Evolutionary conservation across 352 stramenopile species (phyloP), one percentile per base, ranked within the genome.

Genomic region (Phytophthora parvispora): DNA sequence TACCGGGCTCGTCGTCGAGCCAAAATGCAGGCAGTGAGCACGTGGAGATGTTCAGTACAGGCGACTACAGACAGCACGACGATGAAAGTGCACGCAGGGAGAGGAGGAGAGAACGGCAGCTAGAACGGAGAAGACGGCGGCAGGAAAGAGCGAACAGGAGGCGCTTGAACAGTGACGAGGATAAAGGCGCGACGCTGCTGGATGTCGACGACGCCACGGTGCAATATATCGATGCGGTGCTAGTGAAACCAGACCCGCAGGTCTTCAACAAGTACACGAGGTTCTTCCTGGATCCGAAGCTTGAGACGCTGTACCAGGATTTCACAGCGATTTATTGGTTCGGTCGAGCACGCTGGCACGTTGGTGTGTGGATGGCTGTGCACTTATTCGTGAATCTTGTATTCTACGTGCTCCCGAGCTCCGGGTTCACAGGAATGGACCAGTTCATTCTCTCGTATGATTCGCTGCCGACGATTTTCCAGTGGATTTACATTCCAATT

Each of bases 291-390:
- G 87, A 97, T 67, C 61, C 57, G 10, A 84, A 86, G 22, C 72
- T 97, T 20, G 89, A 97, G 72, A 73, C 72, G 22, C 38, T 95
- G 42, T 97, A 97, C 63, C 89, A 97, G 59, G 84, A 94, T 74
- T 97, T 94, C 74, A 95, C 87, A 42, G 82, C 86, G 5, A 75
- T 92, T 52, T 88, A 93, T 73, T 95, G 89, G 89, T 95, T 95
- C 31, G 54, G 67, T 20, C 87, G 87, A 43, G 89, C 89, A 49
- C 86, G 87, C 24, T 91, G 80, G 74, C 86, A 94, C 57, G 79
- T 97, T 12, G 55, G 77, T 38, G 65, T 95, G 13, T 90, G 88
- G 75, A 95, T 95, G 52, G 42, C 67, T 25, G 72, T 95, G 28
- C 89, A 97, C 60, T 66, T 85, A 18, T 74, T 93, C 15, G 83